phyloP scores from a whole-genome alignment of 805 yeast genomes.

The Hyphopichia homilentoma region DNA sequence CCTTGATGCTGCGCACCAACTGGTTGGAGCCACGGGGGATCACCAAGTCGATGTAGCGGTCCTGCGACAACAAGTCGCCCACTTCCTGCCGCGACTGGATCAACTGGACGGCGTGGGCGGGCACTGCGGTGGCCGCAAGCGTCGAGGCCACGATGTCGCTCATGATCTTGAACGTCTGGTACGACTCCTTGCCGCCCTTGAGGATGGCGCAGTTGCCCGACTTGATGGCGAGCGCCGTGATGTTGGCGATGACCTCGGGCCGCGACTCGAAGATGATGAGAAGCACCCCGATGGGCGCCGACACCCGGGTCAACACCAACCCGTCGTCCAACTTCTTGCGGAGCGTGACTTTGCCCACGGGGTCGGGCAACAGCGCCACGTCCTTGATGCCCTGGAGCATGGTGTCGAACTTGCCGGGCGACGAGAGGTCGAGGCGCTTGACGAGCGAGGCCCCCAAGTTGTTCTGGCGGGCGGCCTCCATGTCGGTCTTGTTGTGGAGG shows the following conservation, averaged over 20 bases:
- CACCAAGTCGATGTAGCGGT: conserved; percentile 86
- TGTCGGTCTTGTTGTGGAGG: conserved; percentile 70
- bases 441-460: conserved; percentile 67
- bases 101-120: conserved; percentile 77
- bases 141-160: conserved; percentile 65
- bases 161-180: conserved; percentile 79
- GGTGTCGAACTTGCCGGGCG: conserved; percentile 80
- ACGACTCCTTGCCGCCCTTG: conserved; percentile 95
- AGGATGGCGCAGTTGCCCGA: conserved; percentile 96
- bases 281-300: conserved; percentile 93
- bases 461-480: conserved; percentile 61
- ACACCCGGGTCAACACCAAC: conserved; percentile 73
- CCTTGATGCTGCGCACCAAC: conserved; percentile 81
- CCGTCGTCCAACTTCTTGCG: conserved; percentile 87
- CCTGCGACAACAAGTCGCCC: conserved; percentile 77
- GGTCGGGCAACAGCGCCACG: conserved; percentile 86
- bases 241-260: conserved; percentile 98
- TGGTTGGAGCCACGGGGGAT: conserved; percentile 98
- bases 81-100: conserved; percentile 90
- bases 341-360: conserved; percentile 83
- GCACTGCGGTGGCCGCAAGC: conserved; percentile 65
- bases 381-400: conserved; percentile 95
- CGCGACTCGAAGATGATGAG: conserved; percentile 92
- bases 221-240: conserved; percentile 91
- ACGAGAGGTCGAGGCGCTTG: conserved; percentile 79